These are phyloP conservation scores for Smittium mucronatum DNA, from an alignment of 371 early-diverging fungal species.

Conservation along the genomic window DNA sequence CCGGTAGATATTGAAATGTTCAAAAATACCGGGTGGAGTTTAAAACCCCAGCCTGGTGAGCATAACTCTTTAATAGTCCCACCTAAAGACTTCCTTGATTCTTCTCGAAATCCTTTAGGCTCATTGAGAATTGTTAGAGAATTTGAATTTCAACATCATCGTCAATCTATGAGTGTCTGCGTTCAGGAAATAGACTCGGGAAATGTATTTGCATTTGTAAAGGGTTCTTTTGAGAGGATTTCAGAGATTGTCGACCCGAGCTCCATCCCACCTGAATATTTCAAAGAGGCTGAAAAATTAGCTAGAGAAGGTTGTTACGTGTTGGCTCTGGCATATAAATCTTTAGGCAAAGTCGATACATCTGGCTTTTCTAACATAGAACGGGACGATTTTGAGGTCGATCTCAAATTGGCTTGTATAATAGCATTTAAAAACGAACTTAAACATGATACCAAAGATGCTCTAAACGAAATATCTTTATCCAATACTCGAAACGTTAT, in stretches of 20 bases:
- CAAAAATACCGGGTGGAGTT: conserved; percentile 44
- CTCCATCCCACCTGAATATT: conserved; percentile 52
- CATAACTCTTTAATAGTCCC: conserved; percentile 32
- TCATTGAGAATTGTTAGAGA: conserved; percentile 46
- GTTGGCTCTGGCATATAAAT: conserved; percentile 52
- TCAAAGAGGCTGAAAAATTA: conserved; percentile 37
- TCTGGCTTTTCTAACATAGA: conserved; percentile 34
- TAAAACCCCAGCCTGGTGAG: conserved; percentile 21
- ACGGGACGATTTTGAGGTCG: conserved; percentile 55
- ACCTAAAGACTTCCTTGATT: conserved; percentile 17
- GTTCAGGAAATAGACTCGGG: conserved; percentile 42
- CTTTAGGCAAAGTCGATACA: conserved; percentile 31
- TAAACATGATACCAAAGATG: conserved; percentile 60
- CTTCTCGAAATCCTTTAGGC: conserved; percentile 15
- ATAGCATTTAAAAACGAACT: conserved; percentile 77
- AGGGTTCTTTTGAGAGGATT: conserved; percentile 73
- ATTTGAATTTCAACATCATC: conserved; percentile 74
- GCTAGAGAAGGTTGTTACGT: conserved; percentile 70
- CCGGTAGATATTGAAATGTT: conserved; percentile 91
- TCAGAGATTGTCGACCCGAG: conserved; percentile 38
- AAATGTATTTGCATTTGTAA: conserved; percentile 56
- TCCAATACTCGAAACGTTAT: conserved; percentile 70
- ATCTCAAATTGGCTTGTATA: conserved; percentile 51
- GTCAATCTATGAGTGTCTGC: conserved; percentile 73
- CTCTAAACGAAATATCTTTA: conserved; percentile 56